A percentile compares a stretch with the other conserved stretches of the same genome.
Conservation (phyloP, 202 grass and related monocot species). For the Bolboschoenoplectus hybrid region DNA sequence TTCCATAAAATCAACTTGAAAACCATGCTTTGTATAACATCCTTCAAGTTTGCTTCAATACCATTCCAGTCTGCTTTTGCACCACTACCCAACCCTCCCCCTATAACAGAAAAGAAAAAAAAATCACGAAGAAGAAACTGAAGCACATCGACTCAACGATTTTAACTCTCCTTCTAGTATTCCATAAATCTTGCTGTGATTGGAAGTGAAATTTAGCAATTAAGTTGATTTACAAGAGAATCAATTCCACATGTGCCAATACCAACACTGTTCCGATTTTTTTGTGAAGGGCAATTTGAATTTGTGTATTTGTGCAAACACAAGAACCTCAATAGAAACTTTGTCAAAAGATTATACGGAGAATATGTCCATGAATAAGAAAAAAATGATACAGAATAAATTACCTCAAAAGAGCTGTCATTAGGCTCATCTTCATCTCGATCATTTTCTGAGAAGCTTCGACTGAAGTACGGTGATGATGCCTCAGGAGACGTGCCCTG, state of each 20-base stretch:
- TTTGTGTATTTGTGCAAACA: neutral
- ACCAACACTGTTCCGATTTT: neutral
- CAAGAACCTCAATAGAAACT: neutral
- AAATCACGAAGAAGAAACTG: neutral
- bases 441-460: conserved; percentile 58
- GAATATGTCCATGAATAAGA: conserved; percentile 12
- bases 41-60: conserved; percentile 24
- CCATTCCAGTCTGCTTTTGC: conserved; percentile 33
- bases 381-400: conserved; percentile 32
- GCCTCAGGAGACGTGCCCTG: conserved; percentile 47
- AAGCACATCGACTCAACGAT: neutral
- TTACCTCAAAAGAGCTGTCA: conserved; percentile 64
- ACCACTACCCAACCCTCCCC: conserved; percentile 41
- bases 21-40: conserved; percentile 24
- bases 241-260: too few species aligned
- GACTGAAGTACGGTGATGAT: conserved; percentile 41
- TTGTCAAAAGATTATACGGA: neutral
- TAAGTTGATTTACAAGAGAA: neutral
- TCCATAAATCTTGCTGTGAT: neutral
- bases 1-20: conserved; percentile 25
- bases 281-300: neutral
- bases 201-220: neutral
- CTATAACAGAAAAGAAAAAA: conserved; percentile 34
- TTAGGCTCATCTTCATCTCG: conserved; percentile 53
- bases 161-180: neutral